Base-by-base conservation (phyloP, 208 protist genomes). In the Blastocrithidia nonstop region DNA sequence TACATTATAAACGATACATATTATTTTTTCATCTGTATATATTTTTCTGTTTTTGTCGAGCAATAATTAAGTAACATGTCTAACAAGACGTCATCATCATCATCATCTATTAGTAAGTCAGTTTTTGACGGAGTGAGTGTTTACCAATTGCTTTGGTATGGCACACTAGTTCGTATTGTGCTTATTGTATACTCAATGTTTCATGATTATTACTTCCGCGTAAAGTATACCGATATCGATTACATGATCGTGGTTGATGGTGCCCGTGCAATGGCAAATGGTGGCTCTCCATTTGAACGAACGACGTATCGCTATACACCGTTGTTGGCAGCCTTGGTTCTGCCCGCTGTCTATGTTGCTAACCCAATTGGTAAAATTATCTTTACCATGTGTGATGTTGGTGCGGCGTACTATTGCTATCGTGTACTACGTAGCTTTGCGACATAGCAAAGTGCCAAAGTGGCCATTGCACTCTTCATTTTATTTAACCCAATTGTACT, bases 141-240 rank as follows among this genome's bases (percentile, higher is more conserved):
- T 24, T 45, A 33, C 24, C 58, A 45, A n/a, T 58, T 88, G 19
- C 35, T 81, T 4, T 31, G 59, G 6, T 41, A 47, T 25, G 72
- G 79, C 33, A 57, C 46, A 0, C 17, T 83, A 2, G 17, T 91
- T 27, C 71, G 88, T 2, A 21, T 91, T 2, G 9, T 59, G 11
- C 51, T 95, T 13, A 49, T 94, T 8, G 16, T 71, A 5, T 95
- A 91, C 55, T 66, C 80, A 22, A 46, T 57, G 3, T 88, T 77
- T 38, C 81, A 94, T 24, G 91, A 96, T 48, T 28, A 45, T 17
- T 55, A 60, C 36, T 85, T 88, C 26, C 53, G 67, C 7, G 78
- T 97, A 15, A 94, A 96, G 69, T 97, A 96, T 54, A 97, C 93
- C 5, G 94, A 97, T 58, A 94, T 97, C 19, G 94, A 97, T 66